These are phyloP conservation scores for Vitis hybrid DNA, from an alignment of 177 flowering plant genomes.

Conservation along the genomic window DNA sequence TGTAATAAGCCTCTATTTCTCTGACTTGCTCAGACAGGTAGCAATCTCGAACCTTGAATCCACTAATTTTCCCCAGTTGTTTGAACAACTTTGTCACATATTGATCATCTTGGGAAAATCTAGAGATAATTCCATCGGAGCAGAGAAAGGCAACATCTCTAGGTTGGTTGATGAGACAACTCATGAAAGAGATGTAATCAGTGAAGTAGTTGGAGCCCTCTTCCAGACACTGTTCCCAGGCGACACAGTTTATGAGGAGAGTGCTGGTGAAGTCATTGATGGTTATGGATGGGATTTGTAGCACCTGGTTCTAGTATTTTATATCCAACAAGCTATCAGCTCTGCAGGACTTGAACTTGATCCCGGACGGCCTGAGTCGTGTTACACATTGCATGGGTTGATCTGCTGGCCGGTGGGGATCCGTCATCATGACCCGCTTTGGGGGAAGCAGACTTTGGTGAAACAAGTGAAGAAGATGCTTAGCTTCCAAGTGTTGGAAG, in stretches of 20 bases:
- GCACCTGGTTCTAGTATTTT: not conserved
- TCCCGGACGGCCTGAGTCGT: slow-evolving; percentile 14
- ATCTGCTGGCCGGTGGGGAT: not conserved
- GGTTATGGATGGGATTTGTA: slow-evolving; percentile 5
- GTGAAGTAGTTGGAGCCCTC: not conserved
- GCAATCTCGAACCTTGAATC: not conserved
- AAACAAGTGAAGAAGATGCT: no score
- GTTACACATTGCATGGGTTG: not conserved
- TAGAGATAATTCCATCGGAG: slow-evolving; percentile 1
- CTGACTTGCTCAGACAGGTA: slow-evolving; percentile 5
- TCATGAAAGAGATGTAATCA: slow-evolving; percentile 5
- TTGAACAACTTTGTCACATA: slow-evolving; percentile 3
- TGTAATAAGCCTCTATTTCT: slow-evolving; percentile 12
- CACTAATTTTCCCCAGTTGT: not conserved
- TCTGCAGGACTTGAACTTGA: no score
- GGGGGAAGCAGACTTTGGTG: no score
- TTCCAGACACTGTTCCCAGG: slow-evolving; percentile 3
- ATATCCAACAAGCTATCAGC: slow-evolving; percentile 10
- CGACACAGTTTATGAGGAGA: slow-evolving; percentile 7
- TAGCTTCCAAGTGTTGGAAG: no score
- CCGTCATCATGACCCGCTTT: no score
- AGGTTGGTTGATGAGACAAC: slow-evolving; percentile 5
- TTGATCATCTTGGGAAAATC: not conserved
- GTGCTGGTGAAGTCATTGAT: slow-evolving; percentile 12
- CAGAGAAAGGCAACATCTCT: slow-evolving; percentile 11